Conservation (phyloP, 2,329 filamentous ascomycete species). For the Fusarium albosuccineum region DNA sequence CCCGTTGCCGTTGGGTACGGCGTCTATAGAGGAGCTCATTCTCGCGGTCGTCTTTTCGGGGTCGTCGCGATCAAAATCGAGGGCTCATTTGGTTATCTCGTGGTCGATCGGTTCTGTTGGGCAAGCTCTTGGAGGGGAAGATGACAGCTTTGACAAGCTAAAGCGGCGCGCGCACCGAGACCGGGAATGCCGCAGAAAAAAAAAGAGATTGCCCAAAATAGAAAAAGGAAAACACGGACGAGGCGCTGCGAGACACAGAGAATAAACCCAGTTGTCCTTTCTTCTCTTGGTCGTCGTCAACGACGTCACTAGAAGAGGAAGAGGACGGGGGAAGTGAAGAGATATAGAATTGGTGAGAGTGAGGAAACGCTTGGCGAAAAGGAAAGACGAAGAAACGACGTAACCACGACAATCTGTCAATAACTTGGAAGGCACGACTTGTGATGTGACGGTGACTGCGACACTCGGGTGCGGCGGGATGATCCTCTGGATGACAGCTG, state of each 20-base stretch:
- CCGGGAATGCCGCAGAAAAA: slow-evolving; percentile 8
- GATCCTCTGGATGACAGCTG: slow-evolving; percentile 14
- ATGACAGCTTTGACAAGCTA: slow-evolving; percentile 1
- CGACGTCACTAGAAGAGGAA: slow-evolving; percentile 5
- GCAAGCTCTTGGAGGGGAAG: slow-evolving; percentile 4
- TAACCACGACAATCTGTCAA: slow-evolving; percentile 26
- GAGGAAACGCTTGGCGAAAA: background rate
- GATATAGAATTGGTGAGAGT: background rate
- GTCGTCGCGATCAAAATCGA: slow-evolving; percentile 20
- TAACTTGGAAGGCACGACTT: slow-evolving; percentile 13
- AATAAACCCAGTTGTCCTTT: slow-evolving; percentile 4
- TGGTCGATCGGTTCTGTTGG: background rate
- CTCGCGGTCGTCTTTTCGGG: slow-evolving; percentile 1
- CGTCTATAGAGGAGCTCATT: slow-evolving; percentile 50
- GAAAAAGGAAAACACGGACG: slow-evolving; percentile 4
- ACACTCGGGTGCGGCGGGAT: slow-evolving; percentile 4
- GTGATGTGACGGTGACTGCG: background rate
- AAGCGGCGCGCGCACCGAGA: slow-evolving; percentile 10
- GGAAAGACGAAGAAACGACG: slow-evolving; percentile 11
- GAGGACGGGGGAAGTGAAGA: background rate
- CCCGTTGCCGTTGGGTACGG: slow-evolving; percentile 46
- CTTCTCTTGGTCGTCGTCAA: slow-evolving; percentile 22
- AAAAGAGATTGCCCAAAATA: slow-evolving; percentile 1
- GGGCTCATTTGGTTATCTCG: slow-evolving; percentile 13
- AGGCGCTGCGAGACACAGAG: slow-evolving; percentile 20